phyloP scores from a whole-genome alignment of 768 basidiomycete species.

The Macrolepiota fuliginosa region DNA sequence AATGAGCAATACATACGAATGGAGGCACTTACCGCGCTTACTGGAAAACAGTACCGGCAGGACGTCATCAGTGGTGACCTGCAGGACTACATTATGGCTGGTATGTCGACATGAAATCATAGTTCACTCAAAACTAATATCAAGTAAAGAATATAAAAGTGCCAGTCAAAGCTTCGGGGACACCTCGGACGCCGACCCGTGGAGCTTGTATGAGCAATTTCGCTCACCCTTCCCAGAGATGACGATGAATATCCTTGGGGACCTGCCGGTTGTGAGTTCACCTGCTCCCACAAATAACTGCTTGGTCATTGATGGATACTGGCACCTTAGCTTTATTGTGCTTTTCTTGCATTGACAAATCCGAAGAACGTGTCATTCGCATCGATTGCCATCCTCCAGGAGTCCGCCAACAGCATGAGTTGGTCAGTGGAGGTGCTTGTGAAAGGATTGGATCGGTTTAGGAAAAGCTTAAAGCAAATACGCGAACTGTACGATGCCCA shows the following conservation, averaged over 20 bases:
- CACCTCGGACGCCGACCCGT: constrained; percentile 21
- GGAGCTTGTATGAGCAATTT: constrained; percentile 6
- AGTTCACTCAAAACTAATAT: not conserved
- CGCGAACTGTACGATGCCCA: constrained; percentile 27
- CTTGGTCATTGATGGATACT: not conserved
- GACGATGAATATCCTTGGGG: constrained; percentile 18
- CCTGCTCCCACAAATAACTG: not conserved
- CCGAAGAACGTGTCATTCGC: constrained; percentile 35
- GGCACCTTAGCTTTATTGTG: constrained; percentile 33
- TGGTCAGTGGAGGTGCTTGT: constrained; percentile 23
- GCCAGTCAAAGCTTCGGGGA: constrained; percentile 22
- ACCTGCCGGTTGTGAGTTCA: constrained; percentile 30
- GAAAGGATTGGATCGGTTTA: constrained; percentile 16
- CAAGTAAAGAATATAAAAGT: constrained; percentile 26
- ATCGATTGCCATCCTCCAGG: constrained; percentile 38
- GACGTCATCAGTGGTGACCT: constrained; percentile 38
- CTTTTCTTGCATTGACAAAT: constrained; percentile 26
- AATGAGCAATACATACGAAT: constrained; percentile 28
- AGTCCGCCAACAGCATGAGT: constrained; percentile 29
- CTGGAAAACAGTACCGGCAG: constrained; percentile 25
- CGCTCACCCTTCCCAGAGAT: constrained; percentile 17
- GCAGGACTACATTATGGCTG: constrained; percentile 27
- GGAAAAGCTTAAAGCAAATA: constrained; percentile 24
- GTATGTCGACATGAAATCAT: constrained; percentile 16
- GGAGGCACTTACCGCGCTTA: constrained; percentile 28